A percentile compares a stretch with the other conserved stretches of the same genome.
Evolutionary conservation across 2,329 filamentous ascomycete genomes (phyloP).

Genomic region (Aspergillus unguis): DNA sequence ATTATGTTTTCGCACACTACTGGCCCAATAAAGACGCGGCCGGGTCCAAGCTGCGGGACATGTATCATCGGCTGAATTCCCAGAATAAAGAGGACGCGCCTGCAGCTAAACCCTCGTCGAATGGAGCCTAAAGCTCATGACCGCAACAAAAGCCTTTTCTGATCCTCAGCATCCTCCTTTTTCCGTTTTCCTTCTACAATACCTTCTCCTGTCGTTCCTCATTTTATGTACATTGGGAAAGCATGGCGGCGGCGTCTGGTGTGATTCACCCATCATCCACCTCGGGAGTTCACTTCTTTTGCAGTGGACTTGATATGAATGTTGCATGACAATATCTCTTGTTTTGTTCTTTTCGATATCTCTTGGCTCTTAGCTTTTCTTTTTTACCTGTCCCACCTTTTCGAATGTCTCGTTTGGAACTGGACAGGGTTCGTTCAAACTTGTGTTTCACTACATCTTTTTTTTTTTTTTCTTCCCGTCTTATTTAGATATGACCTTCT

Average conservation of each 20-base stretch:
- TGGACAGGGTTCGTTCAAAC: slow-evolving; percentile 6
- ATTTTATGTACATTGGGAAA: slow-evolving; percentile 27
- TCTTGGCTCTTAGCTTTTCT: slow-evolving; percentile 12
- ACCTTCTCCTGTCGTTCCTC: slow-evolving; percentile 12
- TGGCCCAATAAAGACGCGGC: slow-evolving; percentile 47
- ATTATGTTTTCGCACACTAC: slow-evolving; percentile 44
- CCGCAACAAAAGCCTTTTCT: slow-evolving; percentile 15
- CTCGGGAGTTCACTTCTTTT: slow-evolving; percentile 4
- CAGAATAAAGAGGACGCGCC: slow-evolving; percentile 20
- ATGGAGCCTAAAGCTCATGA: slow-evolving; percentile 23
- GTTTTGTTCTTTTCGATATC: slow-evolving; percentile 10
- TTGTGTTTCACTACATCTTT: slow-evolving; percentile 3
- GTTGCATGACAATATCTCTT: slow-evolving; percentile 20
- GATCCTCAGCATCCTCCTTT: slow-evolving; percentile 14
- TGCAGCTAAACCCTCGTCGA: slow-evolving; percentile 22
- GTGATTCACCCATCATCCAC: slow-evolving; percentile 15
- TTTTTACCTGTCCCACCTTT: neutral
- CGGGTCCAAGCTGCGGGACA: slow-evolving; percentile 35
- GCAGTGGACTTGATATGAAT: slow-evolving; percentile 19
- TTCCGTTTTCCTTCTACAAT: slow-evolving; percentile 16
- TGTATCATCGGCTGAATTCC: slow-evolving; percentile 38
- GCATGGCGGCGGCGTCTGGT: slow-evolving; percentile 29
- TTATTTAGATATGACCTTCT: neutral
- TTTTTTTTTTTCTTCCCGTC: neutral
- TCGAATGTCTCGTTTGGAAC: slow-evolving; percentile 9